Conservation (phyloP, 805 yeast species). For the Wickerhamomyces strasburgensis region DNA sequence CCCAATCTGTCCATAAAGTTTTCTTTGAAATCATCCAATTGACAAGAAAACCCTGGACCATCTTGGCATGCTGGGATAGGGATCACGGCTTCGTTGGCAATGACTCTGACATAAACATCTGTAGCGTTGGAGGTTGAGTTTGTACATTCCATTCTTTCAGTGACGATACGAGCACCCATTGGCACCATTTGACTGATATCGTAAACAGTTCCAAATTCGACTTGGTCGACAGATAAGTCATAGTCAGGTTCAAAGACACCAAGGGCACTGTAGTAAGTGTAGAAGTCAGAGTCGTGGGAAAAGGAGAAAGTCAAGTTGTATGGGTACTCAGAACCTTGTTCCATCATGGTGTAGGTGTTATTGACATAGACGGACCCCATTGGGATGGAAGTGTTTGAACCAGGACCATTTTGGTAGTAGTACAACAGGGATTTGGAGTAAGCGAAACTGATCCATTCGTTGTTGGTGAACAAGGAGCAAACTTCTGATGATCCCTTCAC, state of each 20-base stretch:
- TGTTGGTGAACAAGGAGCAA: slow-evolving; percentile 62
- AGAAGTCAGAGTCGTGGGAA: slow-evolving; percentile 69
- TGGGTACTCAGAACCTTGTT: slow-evolving; percentile 44
- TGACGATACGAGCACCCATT: slow-evolving; percentile 49
- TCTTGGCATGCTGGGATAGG: slow-evolving; percentile 43
- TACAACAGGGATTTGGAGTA: slow-evolving; percentile 55
- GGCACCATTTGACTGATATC: slow-evolving; percentile 47
- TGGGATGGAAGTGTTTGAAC: slow-evolving; percentile 50
- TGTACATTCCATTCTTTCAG: slow-evolving; percentile 44
- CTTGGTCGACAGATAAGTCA: slow-evolving; percentile 38
- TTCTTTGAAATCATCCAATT: slow-evolving; percentile 29
- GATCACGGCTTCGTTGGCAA: slow-evolving; percentile 50
- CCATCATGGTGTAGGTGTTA: slow-evolving; percentile 45
- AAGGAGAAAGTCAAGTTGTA: slow-evolving; percentile 61
- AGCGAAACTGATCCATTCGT: slow-evolving; percentile 59
- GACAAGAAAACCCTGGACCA: slow-evolving; percentile 53
- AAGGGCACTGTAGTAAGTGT: slow-evolving; percentile 57
- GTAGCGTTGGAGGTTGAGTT: slow-evolving; percentile 27
- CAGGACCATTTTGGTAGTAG: slow-evolving; percentile 62
- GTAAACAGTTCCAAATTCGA: slow-evolving; percentile 44
- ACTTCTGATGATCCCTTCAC: slow-evolving; percentile 62
- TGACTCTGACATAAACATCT: slow-evolving; percentile 38
- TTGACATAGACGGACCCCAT: slow-evolving; percentile 58
- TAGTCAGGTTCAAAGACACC: slow-evolving; percentile 41
- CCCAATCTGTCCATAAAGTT: slow-evolving; percentile 28